Conservation (phyloP, 495 filamentous ascomycete species). For the Penicillium longicatenatum region DNA sequence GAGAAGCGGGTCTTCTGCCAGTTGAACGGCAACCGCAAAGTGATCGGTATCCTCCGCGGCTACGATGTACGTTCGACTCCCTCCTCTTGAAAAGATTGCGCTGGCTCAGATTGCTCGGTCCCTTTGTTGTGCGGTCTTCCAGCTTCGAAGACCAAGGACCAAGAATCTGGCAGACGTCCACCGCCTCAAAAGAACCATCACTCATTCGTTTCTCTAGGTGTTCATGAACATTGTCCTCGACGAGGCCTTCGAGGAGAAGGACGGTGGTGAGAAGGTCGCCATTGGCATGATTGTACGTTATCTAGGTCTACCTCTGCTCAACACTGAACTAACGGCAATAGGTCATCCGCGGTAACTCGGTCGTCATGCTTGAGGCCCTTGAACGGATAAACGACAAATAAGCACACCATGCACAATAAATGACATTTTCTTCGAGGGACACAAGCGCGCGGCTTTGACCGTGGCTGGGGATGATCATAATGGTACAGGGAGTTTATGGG, state of each 20-base stretch:
- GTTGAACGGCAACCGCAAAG: conserved; percentile 95
- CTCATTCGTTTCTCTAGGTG: conserved; percentile 57
- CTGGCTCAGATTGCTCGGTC: background rate
- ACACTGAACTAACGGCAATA: conserved; percentile 18
- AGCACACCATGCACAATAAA: conserved; percentile 21
- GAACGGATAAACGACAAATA: conserved; percentile 60
- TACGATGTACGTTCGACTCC: conserved; percentile 76
- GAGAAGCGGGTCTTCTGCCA: conserved; percentile 98
- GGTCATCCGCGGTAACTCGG: conserved; percentile 90
- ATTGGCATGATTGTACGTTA: conserved; percentile 87
- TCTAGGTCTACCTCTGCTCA: background rate
- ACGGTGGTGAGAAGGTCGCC: conserved; percentile 84
- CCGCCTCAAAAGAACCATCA: conserved; percentile 1
- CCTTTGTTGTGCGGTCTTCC: background rate
- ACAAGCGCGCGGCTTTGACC: conserved; percentile 16
- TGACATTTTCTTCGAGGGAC: conserved; percentile 24
- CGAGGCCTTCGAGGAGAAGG: conserved; percentile 95
- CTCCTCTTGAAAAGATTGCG: background rate
- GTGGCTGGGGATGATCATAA: conserved; percentile 28
- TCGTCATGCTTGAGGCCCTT: conserved; percentile 87
- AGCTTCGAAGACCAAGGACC: background rate
- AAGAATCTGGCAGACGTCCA: background rate
- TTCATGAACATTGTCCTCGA: conserved; percentile 98
- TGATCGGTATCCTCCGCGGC: conserved; percentile 89
- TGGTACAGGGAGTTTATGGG: conserved; percentile 45